phyloP scores from a whole-genome alignment of 2,329 filamentous ascomycete genomes.

The Aspergillus sergii region DNA sequence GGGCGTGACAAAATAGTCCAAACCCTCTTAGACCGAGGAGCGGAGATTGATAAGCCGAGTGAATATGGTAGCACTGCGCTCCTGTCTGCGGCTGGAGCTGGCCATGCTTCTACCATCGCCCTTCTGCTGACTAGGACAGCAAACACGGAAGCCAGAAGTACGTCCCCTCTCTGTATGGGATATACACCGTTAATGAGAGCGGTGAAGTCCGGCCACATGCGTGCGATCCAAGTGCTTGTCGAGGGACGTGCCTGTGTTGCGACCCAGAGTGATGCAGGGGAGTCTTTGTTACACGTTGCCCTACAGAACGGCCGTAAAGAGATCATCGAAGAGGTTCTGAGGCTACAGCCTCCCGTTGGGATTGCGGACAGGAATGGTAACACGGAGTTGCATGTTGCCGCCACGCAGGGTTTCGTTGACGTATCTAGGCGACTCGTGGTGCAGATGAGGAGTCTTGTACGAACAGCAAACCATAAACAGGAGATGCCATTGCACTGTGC shows the following conservation, averaged over 20 bases:
- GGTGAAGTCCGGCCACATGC: not conserved
- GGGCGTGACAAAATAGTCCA: not conserved
- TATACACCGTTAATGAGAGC: not conserved
- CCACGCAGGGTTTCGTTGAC: not conserved
- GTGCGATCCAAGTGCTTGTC: not conserved
- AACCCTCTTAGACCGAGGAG: not conserved
- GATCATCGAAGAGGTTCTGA: not conserved
- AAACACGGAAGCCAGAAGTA: not conserved
- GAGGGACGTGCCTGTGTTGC: not conserved
- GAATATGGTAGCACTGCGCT: not conserved
- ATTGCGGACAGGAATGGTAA: not conserved
- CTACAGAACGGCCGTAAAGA: not conserved
- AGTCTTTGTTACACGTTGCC: not conserved
- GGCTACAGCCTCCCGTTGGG: not conserved
- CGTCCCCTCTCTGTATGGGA: not conserved
- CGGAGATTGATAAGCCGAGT: not conserved
- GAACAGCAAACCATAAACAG: not conserved
- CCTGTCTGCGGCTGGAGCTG: not conserved
- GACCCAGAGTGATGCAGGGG: not conserved
- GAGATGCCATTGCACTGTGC: slow-evolving; percentile 1
- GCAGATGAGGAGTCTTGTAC: not conserved
- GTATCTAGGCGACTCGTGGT: not conserved
- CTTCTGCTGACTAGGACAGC: not conserved
- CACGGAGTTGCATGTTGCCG: slow-evolving; percentile 2
- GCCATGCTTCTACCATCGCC: not conserved